Percentiles rank a stretch among this genome's conserved stretches.
These are phyloP conservation scores for Blastomyces emzantsi DNA, from an alignment of 2,329 filamentous ascomycete species.

Conservation along the genomic window DNA sequence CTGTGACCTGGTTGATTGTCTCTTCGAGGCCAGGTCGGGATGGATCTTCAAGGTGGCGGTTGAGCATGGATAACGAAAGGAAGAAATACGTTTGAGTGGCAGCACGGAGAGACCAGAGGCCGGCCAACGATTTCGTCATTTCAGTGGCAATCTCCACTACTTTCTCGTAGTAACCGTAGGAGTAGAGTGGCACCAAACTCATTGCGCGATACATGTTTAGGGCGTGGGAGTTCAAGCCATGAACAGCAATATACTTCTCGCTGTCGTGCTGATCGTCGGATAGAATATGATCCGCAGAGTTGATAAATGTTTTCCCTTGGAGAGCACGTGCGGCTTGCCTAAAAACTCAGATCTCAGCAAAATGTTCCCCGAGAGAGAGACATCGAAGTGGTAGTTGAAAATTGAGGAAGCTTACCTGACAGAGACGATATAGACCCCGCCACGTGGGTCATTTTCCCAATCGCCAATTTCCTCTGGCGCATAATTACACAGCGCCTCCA, in stretches of 20 bases:
- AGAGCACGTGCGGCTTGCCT: slow-evolving; percentile 50
- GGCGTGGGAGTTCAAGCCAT: slow-evolving; percentile 33
- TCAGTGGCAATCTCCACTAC: slow-evolving; percentile 36
- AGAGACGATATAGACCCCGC: slow-evolving; percentile 48
- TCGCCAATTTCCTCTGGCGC: slow-evolving; percentile 48
- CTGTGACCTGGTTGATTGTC: slow-evolving; percentile 41
- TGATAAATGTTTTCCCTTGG: slow-evolving; percentile 50
- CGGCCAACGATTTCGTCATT: slow-evolving; percentile 34
- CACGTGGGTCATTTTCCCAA: slow-evolving; percentile 50
- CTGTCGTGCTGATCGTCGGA: slow-evolving; percentile 48
- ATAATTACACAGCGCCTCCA: slow-evolving; percentile 50
- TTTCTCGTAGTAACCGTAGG: slow-evolving; percentile 39
- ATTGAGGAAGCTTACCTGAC: slow-evolving; percentile 31
- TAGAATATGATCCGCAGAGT: slow-evolving; percentile 42
- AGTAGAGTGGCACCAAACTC: slow-evolving; percentile 39
- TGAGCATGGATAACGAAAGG: slow-evolving; percentile 36
- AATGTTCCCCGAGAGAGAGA: neutral
- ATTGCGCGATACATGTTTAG: slow-evolving; percentile 49
- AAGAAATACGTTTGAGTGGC: slow-evolving; percentile 40
- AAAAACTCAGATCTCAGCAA: slow-evolving; percentile 9
- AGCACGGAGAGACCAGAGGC: slow-evolving; percentile 40
- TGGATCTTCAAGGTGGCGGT: slow-evolving; percentile 37
- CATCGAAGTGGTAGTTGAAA: neutral
- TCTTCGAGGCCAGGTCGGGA: slow-evolving; percentile 36
- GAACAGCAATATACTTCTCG: slow-evolving; percentile 41